Base-by-base conservation (phyloP, 2,329 filamentous ascomycete genomes). In the Colletotrichum salicis region DNA sequence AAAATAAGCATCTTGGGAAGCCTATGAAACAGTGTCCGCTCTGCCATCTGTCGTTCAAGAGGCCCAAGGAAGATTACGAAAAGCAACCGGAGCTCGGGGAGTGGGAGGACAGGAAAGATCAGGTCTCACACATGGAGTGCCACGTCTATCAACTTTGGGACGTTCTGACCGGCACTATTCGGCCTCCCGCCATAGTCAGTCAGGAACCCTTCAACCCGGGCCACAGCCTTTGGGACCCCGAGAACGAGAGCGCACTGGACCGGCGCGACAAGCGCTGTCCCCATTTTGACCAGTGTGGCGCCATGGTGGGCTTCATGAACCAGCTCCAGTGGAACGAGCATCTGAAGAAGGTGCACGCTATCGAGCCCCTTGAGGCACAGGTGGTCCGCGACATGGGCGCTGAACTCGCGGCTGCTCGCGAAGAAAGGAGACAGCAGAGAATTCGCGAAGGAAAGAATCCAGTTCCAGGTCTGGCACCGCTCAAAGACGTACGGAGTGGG, bases 291-390 rank as follows among this genome's bases (percentile, higher is more conserved):
- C 64, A 66, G 31, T 74, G 73, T 52, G 73, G 73, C 6, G 68
- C 73, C 31, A 74, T 74, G 67, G 72, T 74, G 3, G 72, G 71
- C 35, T 72, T 72, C 55, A 74, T 74, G 73, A 74, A 64, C 37
- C 60, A 71, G 54, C 56, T 29, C 37, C 73, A 74, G 24, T 72
- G 72, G 71, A 71, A 65, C 48, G 22, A 41, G 19, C 73, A 74
- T 52, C 55, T 74, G 58, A 63, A 70, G 62, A 60, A 33, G 51
- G 59, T 61, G 8, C 73, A 74, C 45, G 61, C 51, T 7, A 55
- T 48, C 24, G 63, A 73, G 41, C 64, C 71, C 27, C 66, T 72
- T 54, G 70, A 61, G 8, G 19, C 33, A 8, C 55, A n/a, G 12
- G 13, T 35, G 19, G 24, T 19, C n/a, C 58, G 15, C 41, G 48